Evolutionary conservation across 2,329 filamentous ascomycete genomes (phyloP), one percentile per base, ranked within the genome.

Genomic region (Fusarium sp.): DNA sequence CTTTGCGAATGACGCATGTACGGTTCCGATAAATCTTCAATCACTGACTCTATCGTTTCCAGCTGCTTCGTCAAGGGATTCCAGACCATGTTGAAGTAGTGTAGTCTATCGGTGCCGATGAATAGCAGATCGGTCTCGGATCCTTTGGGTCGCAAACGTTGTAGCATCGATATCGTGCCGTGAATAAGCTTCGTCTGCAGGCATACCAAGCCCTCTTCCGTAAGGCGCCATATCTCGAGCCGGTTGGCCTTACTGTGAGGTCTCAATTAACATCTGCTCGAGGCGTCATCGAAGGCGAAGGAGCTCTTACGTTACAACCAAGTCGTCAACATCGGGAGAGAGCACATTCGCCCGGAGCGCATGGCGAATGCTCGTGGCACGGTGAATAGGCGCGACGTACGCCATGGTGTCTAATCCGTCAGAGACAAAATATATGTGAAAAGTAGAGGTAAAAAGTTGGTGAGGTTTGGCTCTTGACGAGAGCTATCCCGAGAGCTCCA

Each of bases 31-130:
- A 81, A 74, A 66, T 91, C 88, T 40, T 83, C 80, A 40, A 88
- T 86, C 2, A 81, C 74, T 74, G 85, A 82, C 72, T 86, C 82
- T 22, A 86, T 77, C 0, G 85, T 87, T 10, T 87, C 83, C 4
- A 91, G 78, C 59, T 82, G 78, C 20, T 80, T 80, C 6, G 76
- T 83, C 77, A 86, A 79, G 1, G 85, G 75, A 73, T 98, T 90
- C 95, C 96, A 99, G 17, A 87, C 90, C 20, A 97, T 80, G 3
- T 94, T 97, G 79, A 98, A 97, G 81, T 97, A 98, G 74, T 94
- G 91, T 72, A 93, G 92, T 57, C 92, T 90, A 77, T 97, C 92
- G 46, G 96, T 99, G 50, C 94, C 95, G 59, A 99, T 87, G 77
- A 99, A 97, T 64, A 99, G 88, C 66, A 98, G 89, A 72, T 98